These are phyloP conservation scores for Ophiostoma quercus DNA, from an alignment of 2,329 filamentous ascomycete species.

Conservation along the genomic window DNA sequence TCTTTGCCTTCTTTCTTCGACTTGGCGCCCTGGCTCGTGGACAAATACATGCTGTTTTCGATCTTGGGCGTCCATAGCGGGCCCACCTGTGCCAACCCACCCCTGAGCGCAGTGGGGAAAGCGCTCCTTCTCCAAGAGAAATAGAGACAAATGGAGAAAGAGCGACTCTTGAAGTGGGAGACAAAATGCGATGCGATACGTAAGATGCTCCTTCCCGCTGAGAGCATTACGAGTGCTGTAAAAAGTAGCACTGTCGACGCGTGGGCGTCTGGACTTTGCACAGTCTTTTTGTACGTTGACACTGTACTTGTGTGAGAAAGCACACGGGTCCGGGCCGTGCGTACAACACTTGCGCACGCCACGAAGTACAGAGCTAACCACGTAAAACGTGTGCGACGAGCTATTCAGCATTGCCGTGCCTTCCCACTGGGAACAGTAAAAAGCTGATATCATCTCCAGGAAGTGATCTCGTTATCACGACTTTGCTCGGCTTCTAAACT, in stretches of 20 bases:
- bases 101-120: slow-evolving; percentile 10
- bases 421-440: not conserved
- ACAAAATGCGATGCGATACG: not conserved
- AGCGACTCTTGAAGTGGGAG: not conserved
- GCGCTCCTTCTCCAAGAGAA: slow-evolving; percentile 11
- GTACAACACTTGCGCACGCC: not conserved
- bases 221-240: not conserved
- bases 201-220: slow-evolving; percentile 3
- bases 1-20: slow-evolving; percentile 3
- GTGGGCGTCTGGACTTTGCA: not conserved
- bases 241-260: not conserved
- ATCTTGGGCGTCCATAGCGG: not conserved
- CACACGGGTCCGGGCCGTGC: not conserved
- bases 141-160: not conserved
- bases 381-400: not conserved
- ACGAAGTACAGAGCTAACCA: not conserved
- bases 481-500: not conserved
- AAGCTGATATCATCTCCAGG: too few species aligned
- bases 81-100: slow-evolving; percentile 10
- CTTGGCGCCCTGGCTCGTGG: slow-evolving; percentile 1
- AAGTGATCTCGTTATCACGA: not conserved
- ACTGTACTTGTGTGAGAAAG: not conserved
- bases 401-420: too few species aligned
- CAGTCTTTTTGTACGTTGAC: not conserved
- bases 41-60: not conserved